phyloP scores from a whole-genome alignment of 225 moss, liverwort and hornwort species.

The Sphagnum contortum region DNA sequence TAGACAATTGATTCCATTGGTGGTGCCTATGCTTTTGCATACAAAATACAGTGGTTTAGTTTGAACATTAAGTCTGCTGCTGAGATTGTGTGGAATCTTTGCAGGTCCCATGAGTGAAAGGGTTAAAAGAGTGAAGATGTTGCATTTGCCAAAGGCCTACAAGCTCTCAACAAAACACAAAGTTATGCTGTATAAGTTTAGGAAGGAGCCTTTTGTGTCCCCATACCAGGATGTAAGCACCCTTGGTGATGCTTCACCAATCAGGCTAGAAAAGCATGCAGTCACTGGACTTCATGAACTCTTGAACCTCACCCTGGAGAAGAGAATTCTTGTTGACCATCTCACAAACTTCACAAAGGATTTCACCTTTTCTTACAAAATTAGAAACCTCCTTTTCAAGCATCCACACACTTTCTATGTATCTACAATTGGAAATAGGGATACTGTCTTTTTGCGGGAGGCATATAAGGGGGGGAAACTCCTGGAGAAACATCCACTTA shows the following conservation, averaged over 20 bases:
- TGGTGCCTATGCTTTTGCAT: neutral
- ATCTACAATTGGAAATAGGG: constrained; percentile 25
- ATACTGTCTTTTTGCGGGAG: constrained; percentile 36
- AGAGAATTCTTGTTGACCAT: constrained; percentile 20
- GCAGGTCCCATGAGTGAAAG: constrained; percentile 40
- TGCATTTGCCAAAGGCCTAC: constrained; percentile 22
- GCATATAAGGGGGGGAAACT: constrained; percentile 28
- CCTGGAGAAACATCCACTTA: constrained; percentile 9
- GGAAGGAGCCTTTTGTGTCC: constrained; percentile 47
- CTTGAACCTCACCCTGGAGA: constrained; percentile 31
- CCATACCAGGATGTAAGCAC: constrained; percentile 31
- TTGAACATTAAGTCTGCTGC: neutral
- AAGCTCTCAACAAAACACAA: constrained; percentile 37
- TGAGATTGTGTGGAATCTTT: neutral
- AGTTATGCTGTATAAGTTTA: constrained; percentile 36
- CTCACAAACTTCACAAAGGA: constrained; percentile 19
- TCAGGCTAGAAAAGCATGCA: constrained; percentile 41
- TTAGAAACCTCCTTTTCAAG: constrained; percentile 29
- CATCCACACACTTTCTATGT: constrained; percentile 48
- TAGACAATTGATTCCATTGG: neutral
- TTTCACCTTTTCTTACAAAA: constrained; percentile 39
- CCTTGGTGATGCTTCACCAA: constrained; percentile 15
- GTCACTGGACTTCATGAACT: constrained; percentile 57
- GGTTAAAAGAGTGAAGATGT: constrained; percentile 25
- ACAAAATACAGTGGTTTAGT: neutral